Conservation (phyloP, 129 eudicot species). For the Logfia minima region DNA sequence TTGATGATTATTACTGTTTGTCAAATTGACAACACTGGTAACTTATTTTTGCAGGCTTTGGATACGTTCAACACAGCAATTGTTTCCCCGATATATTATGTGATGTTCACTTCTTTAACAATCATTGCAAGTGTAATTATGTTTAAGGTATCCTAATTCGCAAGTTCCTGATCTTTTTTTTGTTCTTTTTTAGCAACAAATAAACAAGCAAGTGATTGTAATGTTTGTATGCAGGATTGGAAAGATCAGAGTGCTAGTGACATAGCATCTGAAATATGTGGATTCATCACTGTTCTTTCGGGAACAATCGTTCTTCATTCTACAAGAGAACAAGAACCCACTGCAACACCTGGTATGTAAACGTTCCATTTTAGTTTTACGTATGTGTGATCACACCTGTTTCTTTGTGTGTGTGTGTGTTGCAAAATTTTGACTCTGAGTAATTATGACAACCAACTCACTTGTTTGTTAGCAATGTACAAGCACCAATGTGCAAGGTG, state of each 20-base stretch:
- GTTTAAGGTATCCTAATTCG: conserved; percentile 70
- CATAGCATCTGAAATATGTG: conserved; percentile 84
- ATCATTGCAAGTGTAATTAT: conserved; percentile 81
- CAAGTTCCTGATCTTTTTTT: not conserved
- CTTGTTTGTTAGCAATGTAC: not conserved
- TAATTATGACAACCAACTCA: not conserved
- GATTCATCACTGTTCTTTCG: conserved; percentile 80
- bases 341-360: conserved; percentile 54
- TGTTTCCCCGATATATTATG: conserved; percentile 92
- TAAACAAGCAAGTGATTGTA: conserved; percentile 5
- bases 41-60: conserved; percentile 60
- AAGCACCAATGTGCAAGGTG: conserved; percentile 10
- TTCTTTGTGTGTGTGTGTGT: not conserved
- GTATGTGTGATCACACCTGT: no score
- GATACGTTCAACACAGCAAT: conserved; percentile 86
- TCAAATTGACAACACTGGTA: not conserved
- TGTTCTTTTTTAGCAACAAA: not conserved
- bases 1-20: not conserved
- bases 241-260: conserved; percentile 66
- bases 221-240: conserved; percentile 67
- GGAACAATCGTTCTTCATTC: conserved; percentile 86
- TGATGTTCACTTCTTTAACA: conserved; percentile 91
- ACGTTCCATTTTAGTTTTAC: not conserved
- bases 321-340: conserved; percentile 78
- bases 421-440: not conserved